phyloP scores from a whole-genome alignment of 2,329 filamentous ascomycete species.

The Colletotrichum sp. region DNA sequence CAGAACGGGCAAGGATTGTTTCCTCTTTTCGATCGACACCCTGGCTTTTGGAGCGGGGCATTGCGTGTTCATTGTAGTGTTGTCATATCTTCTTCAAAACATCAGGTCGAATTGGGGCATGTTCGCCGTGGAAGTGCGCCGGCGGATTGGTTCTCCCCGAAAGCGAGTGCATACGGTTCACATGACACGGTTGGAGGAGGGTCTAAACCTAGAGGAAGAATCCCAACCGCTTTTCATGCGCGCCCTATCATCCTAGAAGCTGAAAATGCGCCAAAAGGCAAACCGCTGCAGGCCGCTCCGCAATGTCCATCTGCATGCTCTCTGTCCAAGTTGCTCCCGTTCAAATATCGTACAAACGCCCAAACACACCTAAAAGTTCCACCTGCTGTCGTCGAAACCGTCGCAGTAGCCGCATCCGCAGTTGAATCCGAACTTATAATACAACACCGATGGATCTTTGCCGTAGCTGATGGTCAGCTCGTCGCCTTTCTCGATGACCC shows the following conservation, averaged over 20 bases:
- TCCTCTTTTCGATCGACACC: not conserved
- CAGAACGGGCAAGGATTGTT: not conserved
- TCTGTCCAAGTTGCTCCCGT: not conserved
- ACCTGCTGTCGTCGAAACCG: conserved; percentile 1
- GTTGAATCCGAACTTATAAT: conserved; percentile 54
- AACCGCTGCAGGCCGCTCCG: not conserved
- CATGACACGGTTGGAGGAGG: not conserved
- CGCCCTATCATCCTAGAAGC: not conserved
- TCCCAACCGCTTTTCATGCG: not conserved
- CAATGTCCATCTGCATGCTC: not conserved
- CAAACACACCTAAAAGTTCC: not conserved
- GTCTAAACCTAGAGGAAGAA: not conserved
- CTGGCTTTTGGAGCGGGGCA: not conserved
- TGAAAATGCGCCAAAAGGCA: not conserved
- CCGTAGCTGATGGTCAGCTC: conserved; percentile 61
- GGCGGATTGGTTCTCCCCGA: not conserved
- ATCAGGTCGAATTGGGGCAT: not conserved
- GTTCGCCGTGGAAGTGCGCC: not conserved
- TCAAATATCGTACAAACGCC: not conserved
- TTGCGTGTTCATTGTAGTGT: not conserved
- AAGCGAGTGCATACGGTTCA: not conserved
- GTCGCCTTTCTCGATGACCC: conserved; percentile 42
- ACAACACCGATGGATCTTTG: conserved; percentile 38
- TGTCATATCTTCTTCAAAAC: not conserved
- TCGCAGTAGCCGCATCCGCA: conserved; percentile 56